These are phyloP conservation scores for Coniosporium tulheliwenetii DNA, from an alignment of 2,329 filamentous ascomycete genomes.

Conservation along the genomic window DNA sequence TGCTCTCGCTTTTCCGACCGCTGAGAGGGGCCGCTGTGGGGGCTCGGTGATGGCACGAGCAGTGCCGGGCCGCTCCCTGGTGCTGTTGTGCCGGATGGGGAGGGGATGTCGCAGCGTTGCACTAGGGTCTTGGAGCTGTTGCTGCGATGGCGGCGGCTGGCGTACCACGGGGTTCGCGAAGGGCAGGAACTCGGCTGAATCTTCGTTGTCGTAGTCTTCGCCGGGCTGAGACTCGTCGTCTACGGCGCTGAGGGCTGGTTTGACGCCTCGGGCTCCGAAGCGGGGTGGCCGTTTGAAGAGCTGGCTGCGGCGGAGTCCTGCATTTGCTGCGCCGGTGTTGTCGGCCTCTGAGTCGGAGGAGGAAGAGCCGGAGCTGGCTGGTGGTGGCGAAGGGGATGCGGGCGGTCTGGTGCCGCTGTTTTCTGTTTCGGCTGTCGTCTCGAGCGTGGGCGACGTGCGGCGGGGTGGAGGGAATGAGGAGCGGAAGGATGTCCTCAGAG, in stretches of 20 bases:
- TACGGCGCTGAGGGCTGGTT: constrained; percentile 15
- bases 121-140: constrained; percentile 1
- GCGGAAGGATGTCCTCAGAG: constrained; percentile 12
- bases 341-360: constrained; percentile 12
- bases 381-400: constrained; percentile 10
- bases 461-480: constrained; percentile 10
- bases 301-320: constrained; percentile 24
- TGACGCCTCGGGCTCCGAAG: constrained; percentile 11
- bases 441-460: constrained; percentile 7
- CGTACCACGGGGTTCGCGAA: constrained; percentile 17
- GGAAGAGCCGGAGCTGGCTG: constrained; percentile 12
- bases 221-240: constrained; percentile 17
- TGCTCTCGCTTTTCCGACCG: neutral
- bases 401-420: constrained; percentile 4
- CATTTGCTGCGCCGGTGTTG: constrained; percentile 18
- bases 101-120: constrained; percentile 1
- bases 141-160: constrained; percentile 1
- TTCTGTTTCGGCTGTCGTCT: constrained; percentile 6
- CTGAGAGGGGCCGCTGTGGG: neutral
- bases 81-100: no score
- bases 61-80: neutral
- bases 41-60: neutral
- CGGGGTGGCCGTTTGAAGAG: constrained; percentile 25
- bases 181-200: constrained; percentile 23
- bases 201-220: constrained; percentile 39